phyloP scores from a whole-genome alignment of 1,139 yeast species.

The Arxiozyma telluris region DNA sequence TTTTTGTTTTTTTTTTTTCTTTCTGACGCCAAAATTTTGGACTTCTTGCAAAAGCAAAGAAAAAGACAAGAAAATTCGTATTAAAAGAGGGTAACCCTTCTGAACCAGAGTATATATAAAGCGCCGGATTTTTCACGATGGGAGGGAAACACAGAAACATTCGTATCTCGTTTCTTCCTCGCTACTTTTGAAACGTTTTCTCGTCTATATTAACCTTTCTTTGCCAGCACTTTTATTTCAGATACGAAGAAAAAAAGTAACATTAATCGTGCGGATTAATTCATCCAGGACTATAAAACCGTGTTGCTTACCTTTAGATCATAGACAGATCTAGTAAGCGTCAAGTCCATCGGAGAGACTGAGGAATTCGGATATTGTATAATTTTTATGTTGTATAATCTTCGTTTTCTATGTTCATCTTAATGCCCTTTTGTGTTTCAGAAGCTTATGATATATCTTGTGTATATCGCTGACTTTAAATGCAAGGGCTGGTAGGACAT shows the following conservation, averaged over 20 bases:
- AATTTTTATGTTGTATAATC: not conserved
- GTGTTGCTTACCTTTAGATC: conserved; percentile 48
- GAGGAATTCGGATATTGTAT: conserved; percentile 13
- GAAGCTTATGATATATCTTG: not conserved
- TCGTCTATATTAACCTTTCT: no score
- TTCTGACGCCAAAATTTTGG: no score
- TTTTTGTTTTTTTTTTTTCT: no score
- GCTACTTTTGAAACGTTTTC: no score
- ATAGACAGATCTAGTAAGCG: conserved; percentile 36
- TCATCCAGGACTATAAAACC: conserved; percentile 53
- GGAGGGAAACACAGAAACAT: no score
- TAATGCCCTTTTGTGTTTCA: conserved; percentile 45
- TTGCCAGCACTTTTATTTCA: conserved; percentile 11
- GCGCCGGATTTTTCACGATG: not conserved
- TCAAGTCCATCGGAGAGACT: conserved; percentile 60
- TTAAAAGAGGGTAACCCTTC: no score
- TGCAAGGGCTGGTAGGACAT: conserved; percentile 57
- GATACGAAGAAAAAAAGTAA: conserved; percentile 15
- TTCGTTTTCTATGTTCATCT: conserved; percentile 40
- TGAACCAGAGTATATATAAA: no score
- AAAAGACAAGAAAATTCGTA: no score
- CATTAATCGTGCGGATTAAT: conserved; percentile 49
- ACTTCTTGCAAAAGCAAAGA: no score
- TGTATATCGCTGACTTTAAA: not conserved
- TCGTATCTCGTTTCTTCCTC: no score